Evolutionary conservation across 192 early-diverging fungal genomes (phyloP).

Genomic region (Pilaira anomala): DNA sequence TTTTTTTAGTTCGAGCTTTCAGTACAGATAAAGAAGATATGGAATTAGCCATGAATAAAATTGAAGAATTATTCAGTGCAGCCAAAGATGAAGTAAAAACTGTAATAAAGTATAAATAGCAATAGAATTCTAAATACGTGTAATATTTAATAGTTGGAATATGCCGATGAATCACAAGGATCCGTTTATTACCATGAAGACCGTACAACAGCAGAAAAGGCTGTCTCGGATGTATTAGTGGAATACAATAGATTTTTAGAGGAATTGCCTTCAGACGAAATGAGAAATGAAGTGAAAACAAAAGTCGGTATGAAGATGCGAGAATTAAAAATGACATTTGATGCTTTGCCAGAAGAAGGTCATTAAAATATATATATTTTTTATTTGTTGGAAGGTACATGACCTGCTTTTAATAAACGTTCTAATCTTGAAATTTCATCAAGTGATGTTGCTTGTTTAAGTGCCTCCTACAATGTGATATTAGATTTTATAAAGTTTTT

Average conservation of each 20-base stretch:
- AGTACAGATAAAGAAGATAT: not conserved
- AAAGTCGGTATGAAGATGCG: conserved; percentile 28
- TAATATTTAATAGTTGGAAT: conserved; percentile 22
- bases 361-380: not conserved
- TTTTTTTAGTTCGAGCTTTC: too few relatives aligned
- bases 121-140: too few relatives aligned
- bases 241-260: conserved; percentile 21
- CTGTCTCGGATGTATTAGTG: conserved; percentile 19
- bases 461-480: conserved; percentile 62
- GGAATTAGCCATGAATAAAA: conserved; percentile 19
- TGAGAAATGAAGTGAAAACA: conserved; percentile 20
- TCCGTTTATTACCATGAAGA: conserved; percentile 34
- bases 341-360: conserved; percentile 21
- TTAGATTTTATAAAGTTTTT: too few relatives aligned
- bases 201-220: conserved; percentile 16
- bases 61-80: conserved; percentile 20
- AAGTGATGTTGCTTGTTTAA: conserved; percentile 69
- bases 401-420: conserved; percentile 57
- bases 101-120: not conserved
- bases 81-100: conserved; percentile 26
- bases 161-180: conserved; percentile 33
- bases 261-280: conserved; percentile 18
- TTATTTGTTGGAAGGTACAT: conserved; percentile 37
- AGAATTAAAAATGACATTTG: conserved; percentile 23
- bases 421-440: conserved; percentile 76